Percentiles rank a stretch among this genome's conserved stretches.
Evolutionary conservation across 2,329 filamentous ascomycete genomes (phyloP).

Genomic region (Ustulina deusta): DNA sequence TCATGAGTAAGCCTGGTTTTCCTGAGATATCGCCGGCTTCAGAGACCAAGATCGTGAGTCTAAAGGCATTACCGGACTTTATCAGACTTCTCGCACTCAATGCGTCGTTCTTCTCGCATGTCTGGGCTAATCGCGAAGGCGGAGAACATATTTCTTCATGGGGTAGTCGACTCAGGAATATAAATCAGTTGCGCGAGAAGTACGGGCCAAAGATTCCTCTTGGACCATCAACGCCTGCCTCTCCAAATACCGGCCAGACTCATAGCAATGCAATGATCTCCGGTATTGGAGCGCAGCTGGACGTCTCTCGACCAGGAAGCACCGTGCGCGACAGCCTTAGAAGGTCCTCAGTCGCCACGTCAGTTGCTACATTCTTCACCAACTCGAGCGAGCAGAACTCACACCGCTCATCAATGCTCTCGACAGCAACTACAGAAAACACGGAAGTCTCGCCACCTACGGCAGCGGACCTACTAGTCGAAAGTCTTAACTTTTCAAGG

Average conservation of each 20-base stretch:
- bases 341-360: conserved; percentile 73
- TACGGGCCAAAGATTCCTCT: conserved; percentile 60
- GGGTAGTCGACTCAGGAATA: conserved; percentile 87
- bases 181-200: conserved; percentile 82
- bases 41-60: conserved; percentile 87
- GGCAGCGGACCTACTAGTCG: conserved; percentile 56
- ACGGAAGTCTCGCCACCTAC: conserved; percentile 60
- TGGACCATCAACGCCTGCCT: conserved; percentile 46
- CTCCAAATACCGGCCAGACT: conserved; percentile 51
- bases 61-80: conserved; percentile 84
- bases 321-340: conserved; percentile 67
- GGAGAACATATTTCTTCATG: conserved; percentile 90
- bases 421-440: conserved; percentile 65
- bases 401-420: conserved; percentile 70
- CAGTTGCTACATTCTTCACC: conserved; percentile 73
- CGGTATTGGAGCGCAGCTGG: conserved; percentile 50
- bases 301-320: conserved; percentile 57
- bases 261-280: conserved; percentile 50
- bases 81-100: conserved; percentile 91
- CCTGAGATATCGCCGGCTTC: conserved; percentile 92
- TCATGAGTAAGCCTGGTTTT: conserved; percentile 88
- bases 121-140: conserved; percentile 83
- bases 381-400: conserved; percentile 67
- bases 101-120: conserved; percentile 89
- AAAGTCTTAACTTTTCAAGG: conserved; percentile 63